These are phyloP conservation scores for Botrytis medusae DNA, from an alignment of 2,329 filamentous ascomycete genomes.

Conservation along the genomic window DNA sequence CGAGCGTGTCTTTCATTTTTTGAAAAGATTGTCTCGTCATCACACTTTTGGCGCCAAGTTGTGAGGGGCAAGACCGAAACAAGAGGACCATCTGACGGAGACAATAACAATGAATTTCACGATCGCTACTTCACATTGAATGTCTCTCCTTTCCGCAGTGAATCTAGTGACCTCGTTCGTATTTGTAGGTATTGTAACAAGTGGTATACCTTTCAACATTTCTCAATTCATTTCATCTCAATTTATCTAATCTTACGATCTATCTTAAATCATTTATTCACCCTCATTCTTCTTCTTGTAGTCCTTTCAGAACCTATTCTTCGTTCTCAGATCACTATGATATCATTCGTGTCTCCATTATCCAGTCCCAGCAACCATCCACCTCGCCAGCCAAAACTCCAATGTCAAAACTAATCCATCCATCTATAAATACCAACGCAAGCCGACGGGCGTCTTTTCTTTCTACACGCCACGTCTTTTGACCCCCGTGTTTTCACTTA, in stretches of 20 bases:
- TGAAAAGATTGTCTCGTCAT: slow-evolving; percentile 11
- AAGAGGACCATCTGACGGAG: slow-evolving; percentile 12
- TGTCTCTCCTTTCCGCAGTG: not conserved
- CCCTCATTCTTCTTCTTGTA: not conserved
- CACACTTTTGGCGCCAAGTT: slow-evolving; percentile 19
- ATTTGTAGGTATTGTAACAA: not conserved
- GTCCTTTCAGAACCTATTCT: not conserved
- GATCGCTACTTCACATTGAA: not conserved
- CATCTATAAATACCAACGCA: not conserved
- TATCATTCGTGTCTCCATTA: not conserved
- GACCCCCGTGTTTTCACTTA: not conserved
- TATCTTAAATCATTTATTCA: not conserved
- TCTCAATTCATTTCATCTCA: not conserved
- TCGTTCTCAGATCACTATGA: not conserved
- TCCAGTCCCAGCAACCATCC: not conserved
- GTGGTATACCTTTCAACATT: not conserved
- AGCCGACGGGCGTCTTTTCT: not conserved
- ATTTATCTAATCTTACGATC: not conserved
- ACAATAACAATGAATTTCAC: no score
- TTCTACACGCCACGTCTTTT: not conserved
- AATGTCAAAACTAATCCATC: not conserved
- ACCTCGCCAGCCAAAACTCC: not conserved
- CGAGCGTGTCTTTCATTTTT: slow-evolving; percentile 12
- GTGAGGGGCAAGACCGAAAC: slow-evolving; percentile 16
- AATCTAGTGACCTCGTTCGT: not conserved